These are phyloP conservation scores for Melocanna baccifera DNA, from an alignment of 176 grass and related monocot species.

Conservation along the genomic window DNA sequence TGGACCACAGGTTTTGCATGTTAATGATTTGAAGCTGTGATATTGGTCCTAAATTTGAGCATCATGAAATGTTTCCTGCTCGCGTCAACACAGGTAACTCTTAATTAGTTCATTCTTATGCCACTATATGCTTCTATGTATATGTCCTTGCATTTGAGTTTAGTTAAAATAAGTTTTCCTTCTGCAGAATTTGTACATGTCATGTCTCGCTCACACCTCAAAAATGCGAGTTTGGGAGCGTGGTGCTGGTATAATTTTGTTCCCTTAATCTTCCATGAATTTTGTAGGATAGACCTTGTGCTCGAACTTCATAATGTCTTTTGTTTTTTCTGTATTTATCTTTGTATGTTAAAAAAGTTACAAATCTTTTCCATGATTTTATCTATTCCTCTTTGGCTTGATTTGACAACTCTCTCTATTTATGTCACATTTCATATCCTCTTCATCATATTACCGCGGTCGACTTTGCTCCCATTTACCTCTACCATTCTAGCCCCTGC, in stretches of 20 bases:
- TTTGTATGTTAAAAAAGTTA: background rate
- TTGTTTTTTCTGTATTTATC: background rate
- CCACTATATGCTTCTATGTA: background rate
- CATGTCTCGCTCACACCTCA: conserved; percentile 83
- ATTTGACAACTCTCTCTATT: too few species aligned
- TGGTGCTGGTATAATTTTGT: conserved; percentile 69
- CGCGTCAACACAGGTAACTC: conserved; percentile 80
- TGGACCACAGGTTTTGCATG: conserved; percentile 53
- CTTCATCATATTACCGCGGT: too few species aligned
- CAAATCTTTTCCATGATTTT: too few species aligned
- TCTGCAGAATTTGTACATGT: conserved; percentile 88
- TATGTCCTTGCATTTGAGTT: conserved; percentile 25
- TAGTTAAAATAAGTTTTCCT: conserved; percentile 13
- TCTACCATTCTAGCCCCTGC: too few species aligned
- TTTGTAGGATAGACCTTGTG: background rate
- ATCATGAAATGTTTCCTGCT: conserved; percentile 97
- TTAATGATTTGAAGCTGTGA: conserved; percentile 83
- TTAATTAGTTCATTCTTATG: conserved; percentile 21
- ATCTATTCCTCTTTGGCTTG: too few species aligned
- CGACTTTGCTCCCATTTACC: too few species aligned
- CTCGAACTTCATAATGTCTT: background rate
- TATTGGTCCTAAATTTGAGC: conserved; percentile 91
- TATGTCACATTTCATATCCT: too few species aligned
- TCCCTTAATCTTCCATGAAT: conserved; percentile 25
- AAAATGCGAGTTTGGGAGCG: conserved; percentile 99